A percentile compares a stretch with the other conserved stretches of the same genome.
phyloP scores from a whole-genome alignment of 768 basidiomycete genomes.

The Exidia glandulosa region DNA sequence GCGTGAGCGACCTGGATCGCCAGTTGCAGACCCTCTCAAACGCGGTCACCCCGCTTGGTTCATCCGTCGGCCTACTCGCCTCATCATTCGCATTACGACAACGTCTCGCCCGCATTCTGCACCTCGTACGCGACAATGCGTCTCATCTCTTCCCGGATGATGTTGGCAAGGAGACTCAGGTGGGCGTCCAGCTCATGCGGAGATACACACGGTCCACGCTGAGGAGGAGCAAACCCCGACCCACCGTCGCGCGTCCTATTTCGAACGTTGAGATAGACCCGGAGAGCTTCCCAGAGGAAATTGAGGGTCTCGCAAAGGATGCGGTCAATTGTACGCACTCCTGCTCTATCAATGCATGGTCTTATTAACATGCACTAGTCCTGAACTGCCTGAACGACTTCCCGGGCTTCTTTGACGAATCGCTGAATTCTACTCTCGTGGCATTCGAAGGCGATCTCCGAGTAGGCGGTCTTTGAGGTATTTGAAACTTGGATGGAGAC shows the following conservation, averaged over 20 bases:
- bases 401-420: conserved; percentile 45
- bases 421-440: conserved; percentile 52
- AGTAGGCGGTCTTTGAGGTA: conserved; percentile 23
- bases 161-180: conserved; percentile 19
- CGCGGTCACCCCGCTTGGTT: conserved; percentile 64
- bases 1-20: conserved; percentile 51
- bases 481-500: background rate
- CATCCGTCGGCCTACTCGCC: conserved; percentile 65
- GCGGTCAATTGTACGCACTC: conserved; percentile 57
- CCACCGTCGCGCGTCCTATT: conserved; percentile 41
- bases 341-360: conserved; percentile 48
- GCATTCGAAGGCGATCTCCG: conserved; percentile 61
- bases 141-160: conserved; percentile 68
- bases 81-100: conserved; percentile 63
- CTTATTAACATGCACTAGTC: conserved; percentile 54
- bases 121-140: conserved; percentile 64
- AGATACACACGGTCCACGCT: background rate
- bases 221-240: conserved; percentile 4
- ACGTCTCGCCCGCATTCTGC: conserved; percentile 55
- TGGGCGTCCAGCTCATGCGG: background rate
- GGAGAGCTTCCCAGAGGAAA: conserved; percentile 55
- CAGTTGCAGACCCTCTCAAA: conserved; percentile 69
- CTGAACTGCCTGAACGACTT: conserved; percentile 65
- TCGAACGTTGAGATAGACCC: conserved; percentile 48
- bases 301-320: conserved; percentile 51